Percentiles rank a stretch among this genome's conserved stretches.
Conservation (phyloP, 164 flowering plant genomes). For the Macadamia integrifolia region DNA sequence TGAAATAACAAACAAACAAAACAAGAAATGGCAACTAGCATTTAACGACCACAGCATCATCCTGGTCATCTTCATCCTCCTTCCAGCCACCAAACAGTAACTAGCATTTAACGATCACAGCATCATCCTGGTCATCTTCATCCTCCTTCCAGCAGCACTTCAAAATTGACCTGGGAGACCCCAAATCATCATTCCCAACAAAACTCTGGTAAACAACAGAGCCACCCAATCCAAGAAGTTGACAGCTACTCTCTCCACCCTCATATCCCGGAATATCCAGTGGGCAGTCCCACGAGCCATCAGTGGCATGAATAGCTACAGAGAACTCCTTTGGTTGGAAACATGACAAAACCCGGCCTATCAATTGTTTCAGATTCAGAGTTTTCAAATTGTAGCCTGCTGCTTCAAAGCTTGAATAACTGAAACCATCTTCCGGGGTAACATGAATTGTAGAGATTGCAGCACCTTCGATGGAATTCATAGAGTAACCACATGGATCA, state of each 20-base stretch:
- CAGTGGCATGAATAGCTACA: slow-evolving; percentile 45
- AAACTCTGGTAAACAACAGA: slow-evolving; percentile 39
- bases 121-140: slow-evolving; percentile 18
- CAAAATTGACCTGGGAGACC: slow-evolving; percentile 45
- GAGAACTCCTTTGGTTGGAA: slow-evolving; percentile 69
- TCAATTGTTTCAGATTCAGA: slow-evolving; percentile 31
- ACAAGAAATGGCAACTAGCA: no score
- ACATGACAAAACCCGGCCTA: slow-evolving; percentile 66
- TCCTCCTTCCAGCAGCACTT: slow-evolving; percentile 43
- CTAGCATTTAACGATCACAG: no score
- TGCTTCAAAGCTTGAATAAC: slow-evolving; percentile 85
- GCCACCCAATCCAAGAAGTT: slow-evolving; percentile 40
- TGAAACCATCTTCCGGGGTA: slow-evolving; percentile 93
- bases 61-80: no score
- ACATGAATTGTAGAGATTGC: slow-evolving; percentile 83
- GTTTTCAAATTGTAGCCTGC: slow-evolving; percentile 48
- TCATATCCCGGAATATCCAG: slow-evolving; percentile 39
- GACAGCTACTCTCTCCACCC: slow-evolving; percentile 22
- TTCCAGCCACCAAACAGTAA: no score
- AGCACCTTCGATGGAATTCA: slow-evolving; percentile 62
- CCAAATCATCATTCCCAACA: slow-evolving; percentile 15
- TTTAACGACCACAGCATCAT: no score
- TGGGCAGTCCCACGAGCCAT: slow-evolving; percentile 11
- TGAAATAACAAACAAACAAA: no score
- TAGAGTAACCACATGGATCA: slow-evolving; percentile 90